phyloP scores from a whole-genome alignment of 352 stramenopile genomes.

The Phytophthora rubi region DNA sequence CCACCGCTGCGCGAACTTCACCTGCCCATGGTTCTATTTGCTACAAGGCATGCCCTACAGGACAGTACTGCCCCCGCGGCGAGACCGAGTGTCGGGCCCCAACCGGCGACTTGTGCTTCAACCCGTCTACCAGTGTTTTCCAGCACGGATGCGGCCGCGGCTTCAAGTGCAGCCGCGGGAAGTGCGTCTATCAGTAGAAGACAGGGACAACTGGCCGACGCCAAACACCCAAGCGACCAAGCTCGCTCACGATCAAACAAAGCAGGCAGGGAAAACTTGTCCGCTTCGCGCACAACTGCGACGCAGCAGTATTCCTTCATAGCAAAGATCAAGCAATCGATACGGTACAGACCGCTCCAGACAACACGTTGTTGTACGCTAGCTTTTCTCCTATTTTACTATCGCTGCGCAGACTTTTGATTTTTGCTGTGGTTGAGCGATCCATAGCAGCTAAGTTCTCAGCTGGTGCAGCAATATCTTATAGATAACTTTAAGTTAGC shows the following conservation, averaged over 20 bases:
- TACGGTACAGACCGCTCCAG: neutral
- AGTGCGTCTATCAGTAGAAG: conserved; percentile 27
- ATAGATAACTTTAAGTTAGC: no score
- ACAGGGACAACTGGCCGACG: neutral
- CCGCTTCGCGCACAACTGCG: neutral
- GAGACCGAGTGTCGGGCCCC: conserved; percentile 16
- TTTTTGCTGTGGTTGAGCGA: no score
- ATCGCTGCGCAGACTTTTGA: no score
- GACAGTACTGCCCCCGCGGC: conserved; percentile 21
- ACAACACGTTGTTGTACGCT: neutral
- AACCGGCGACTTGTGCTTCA: conserved; percentile 23
- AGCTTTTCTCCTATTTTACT: no score
- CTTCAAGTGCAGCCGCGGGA: conserved; percentile 28
- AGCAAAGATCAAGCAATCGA: neutral
- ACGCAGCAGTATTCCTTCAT: neutral
- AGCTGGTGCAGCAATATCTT: no score
- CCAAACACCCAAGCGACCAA: neutral
- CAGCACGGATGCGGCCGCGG: conserved; percentile 14
- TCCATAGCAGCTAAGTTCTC: no score
- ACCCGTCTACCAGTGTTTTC: conserved; percentile 26
- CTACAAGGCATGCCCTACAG: conserved; percentile 18
- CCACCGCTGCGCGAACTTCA: neutral
- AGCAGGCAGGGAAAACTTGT: neutral
- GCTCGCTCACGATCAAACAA: neutral
- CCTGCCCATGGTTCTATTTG: neutral